These are phyloP conservation scores for Globisporangium perplexum DNA, from an alignment of 352 stramenopile genomes.

Conservation along the genomic window DNA sequence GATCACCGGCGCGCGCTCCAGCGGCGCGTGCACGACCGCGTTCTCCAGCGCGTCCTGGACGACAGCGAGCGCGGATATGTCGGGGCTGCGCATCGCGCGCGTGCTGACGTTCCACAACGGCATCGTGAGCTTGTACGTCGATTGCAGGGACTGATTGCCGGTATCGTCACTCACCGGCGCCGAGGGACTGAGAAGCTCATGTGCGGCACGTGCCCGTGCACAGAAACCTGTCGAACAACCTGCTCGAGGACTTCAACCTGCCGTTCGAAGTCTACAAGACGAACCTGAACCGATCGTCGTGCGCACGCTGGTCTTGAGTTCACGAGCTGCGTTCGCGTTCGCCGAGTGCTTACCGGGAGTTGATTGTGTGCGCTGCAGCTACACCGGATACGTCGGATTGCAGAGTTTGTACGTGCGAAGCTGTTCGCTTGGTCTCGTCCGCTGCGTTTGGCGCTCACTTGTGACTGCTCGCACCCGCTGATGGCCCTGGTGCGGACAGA, in stretches of 20 bases:
- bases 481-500: not conserved
- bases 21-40: constrained; percentile 6
- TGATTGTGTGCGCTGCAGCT: not conserved
- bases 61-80: not conserved
- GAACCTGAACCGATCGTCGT: not conserved
- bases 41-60: not conserved
- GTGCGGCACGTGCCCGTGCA: not conserved
- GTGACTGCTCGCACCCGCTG: not conserved
- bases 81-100: constrained; percentile 2
- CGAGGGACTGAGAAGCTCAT: not conserved
- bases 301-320: not conserved
- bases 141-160: not conserved
- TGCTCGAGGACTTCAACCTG: constrained; percentile 11
- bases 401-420: not conserved
- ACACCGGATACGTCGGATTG: not conserved
- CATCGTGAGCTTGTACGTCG: constrained; percentile 1
- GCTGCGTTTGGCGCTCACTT: not conserved
- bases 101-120: constrained; percentile 3
- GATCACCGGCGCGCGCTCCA: not conserved
- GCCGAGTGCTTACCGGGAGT: not conserved
- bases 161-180: not conserved
- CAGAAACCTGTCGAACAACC: constrained; percentile 12
- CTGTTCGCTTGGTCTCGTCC: not conserved
- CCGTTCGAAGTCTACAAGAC: not conserved
- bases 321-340: too few relatives aligned